These are phyloP conservation scores for Wickerhamiella spandovensis DNA, from an alignment of 805 yeast species.

Conservation along the genomic window DNA sequence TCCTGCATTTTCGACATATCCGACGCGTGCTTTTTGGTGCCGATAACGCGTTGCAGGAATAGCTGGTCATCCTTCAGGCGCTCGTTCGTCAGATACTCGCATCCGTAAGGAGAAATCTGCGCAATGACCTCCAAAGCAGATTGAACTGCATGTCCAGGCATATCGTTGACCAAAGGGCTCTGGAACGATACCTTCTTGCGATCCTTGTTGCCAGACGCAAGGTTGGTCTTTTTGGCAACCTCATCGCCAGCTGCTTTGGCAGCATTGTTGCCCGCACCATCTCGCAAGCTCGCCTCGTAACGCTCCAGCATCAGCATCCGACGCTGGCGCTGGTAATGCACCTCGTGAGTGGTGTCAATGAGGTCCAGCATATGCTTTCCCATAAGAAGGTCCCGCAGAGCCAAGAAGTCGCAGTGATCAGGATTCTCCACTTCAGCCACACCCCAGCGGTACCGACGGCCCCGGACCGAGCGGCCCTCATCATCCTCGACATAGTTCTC, in stretches of 20 bases:
- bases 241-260: neutral
- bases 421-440: constrained; percentile 68
- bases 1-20: constrained; percentile 83
- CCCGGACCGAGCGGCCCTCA: constrained; percentile 54
- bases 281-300: constrained; percentile 5
- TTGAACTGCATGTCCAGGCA: neutral
- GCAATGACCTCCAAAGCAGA: constrained; percentile 8
- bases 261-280: neutral
- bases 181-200: neutral
- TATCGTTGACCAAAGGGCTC: neutral
- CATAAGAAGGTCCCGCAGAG: constrained; percentile 51
- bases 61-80: constrained; percentile 9
- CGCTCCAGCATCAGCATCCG: constrained; percentile 18
- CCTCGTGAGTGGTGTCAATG: constrained; percentile 58
- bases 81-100: constrained; percentile 5
- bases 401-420: constrained; percentile 60
- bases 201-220: neutral
- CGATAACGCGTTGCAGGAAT: constrained; percentile 9
- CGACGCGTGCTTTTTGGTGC: constrained; percentile 45
- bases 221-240: neutral
- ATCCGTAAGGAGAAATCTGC: constrained; percentile 7
- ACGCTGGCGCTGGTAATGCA: constrained; percentile 71
- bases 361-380: constrained; percentile 65
- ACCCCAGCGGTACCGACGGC: constrained; percentile 84
- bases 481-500: constrained; percentile 44